phyloP scores from a whole-genome alignment of 805 yeast species.

The Metschnikowia amazonensis region DNA sequence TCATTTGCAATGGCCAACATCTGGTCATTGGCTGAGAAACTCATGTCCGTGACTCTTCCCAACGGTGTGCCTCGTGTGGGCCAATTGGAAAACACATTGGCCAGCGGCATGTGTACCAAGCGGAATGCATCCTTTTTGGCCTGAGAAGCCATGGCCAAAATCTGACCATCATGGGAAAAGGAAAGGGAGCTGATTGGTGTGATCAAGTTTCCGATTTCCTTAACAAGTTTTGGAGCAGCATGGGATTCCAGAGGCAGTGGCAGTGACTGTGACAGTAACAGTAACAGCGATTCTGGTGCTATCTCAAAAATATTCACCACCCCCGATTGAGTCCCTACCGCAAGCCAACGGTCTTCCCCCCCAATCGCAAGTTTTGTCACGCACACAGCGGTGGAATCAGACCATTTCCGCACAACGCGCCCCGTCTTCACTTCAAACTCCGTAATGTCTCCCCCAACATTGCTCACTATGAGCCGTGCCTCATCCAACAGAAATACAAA shows the following conservation, averaged over 20 bases:
- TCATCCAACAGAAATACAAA: conserved; percentile 59
- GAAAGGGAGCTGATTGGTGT: conserved; percentile 71
- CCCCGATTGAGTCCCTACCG: conserved; percentile 86
- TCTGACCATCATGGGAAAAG: conserved; percentile 86
- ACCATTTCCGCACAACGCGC: conserved; percentile 62
- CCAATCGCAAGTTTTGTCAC: conserved; percentile 75
- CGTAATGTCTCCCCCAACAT: conserved; percentile 83
- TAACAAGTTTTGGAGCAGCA: conserved; percentile 48
- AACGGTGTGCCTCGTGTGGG: conserved; percentile 96
- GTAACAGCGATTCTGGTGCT: too few relatives aligned
- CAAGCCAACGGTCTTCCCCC: conserved; percentile 75
- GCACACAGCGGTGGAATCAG: conserved; percentile 81
- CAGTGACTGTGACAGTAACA: too few relatives aligned
- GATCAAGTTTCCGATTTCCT: conserved; percentile 71
- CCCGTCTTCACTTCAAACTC: conserved; percentile 49
- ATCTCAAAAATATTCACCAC: conserved; percentile 79
- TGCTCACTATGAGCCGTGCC: conserved; percentile 51
- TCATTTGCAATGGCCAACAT: conserved; percentile 88
- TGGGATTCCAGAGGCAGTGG: not conserved
- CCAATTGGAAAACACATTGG: conserved; percentile 89
- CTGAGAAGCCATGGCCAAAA: conserved; percentile 79
- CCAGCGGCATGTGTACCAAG: conserved; percentile 81
- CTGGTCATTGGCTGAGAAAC: conserved; percentile 77
- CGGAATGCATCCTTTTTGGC: conserved; percentile 82
- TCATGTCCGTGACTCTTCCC: conserved; percentile 82